Evolutionary conservation across 257 asterid species (phyloP).

Genomic region (Forsythia suspensa): DNA sequence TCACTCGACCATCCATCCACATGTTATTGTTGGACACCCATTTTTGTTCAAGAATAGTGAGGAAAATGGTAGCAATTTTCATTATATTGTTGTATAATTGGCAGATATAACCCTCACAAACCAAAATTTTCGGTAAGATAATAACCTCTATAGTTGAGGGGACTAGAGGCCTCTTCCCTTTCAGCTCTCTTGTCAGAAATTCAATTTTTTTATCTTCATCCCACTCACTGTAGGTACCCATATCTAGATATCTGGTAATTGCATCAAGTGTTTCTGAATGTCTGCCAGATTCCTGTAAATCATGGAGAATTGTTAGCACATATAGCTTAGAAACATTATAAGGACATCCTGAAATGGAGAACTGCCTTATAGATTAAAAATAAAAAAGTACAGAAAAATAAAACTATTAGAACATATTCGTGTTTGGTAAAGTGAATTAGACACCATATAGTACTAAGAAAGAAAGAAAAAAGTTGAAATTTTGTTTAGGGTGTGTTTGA

Average conservation of each 20-base stretch:
- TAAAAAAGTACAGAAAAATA: too few species aligned
- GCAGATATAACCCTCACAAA: neutral
- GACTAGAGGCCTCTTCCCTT: conserved; percentile 93
- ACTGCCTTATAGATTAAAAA: too few species aligned
- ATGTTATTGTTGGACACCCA: neutral
- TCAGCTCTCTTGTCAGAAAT: conserved; percentile 80
- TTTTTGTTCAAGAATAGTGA: neutral
- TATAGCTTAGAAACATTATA: too few species aligned
- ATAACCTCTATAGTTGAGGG: conserved; percentile 80
- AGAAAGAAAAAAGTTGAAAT: too few species aligned
- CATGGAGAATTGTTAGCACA: too few species aligned
- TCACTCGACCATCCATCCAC: neutral
- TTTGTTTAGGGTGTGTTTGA: too few species aligned
- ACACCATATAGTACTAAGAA: too few species aligned
- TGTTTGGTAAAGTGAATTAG: neutral
- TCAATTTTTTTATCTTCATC: conserved; percentile 85
- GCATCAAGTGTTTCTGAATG: conserved; percentile 95
- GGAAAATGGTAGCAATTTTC: neutral
- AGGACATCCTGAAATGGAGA: too few species aligned
- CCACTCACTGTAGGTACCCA: conserved; percentile 96
- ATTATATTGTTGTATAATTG: neutral
- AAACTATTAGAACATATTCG: conserved; percentile 12
- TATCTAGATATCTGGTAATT: conserved; percentile 77
- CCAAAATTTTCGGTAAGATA: neutral
- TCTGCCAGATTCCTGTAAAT: conserved; percentile 79